Evolutionary conservation across 225 moss, liverwort and hornwort genomes (phyloP).

Genomic region (Physcomitrium patens): DNA sequence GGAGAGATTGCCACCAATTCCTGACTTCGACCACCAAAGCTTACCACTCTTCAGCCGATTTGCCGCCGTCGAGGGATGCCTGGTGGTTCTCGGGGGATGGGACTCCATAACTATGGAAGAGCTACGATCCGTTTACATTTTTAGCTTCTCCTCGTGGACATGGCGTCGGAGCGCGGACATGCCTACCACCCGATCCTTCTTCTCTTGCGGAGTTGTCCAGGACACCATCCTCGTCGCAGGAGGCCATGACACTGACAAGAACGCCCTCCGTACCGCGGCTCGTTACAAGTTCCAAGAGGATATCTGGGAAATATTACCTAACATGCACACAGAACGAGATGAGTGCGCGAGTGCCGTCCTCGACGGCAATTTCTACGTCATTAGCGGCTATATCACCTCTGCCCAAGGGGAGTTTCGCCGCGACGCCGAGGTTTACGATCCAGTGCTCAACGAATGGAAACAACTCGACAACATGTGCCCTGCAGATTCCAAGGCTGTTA

Average conservation of each 20-base stretch:
- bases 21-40: constrained; percentile 36
- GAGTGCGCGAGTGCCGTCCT: constrained; percentile 68
- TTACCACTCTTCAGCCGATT: constrained; percentile 62
- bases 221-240: constrained; percentile 49
- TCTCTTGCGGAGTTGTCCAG: constrained; percentile 45
- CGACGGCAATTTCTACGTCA: constrained; percentile 51
- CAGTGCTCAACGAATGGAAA: constrained; percentile 42
- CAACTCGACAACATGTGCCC: constrained; percentile 55
- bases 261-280: constrained; percentile 57
- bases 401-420: constrained; percentile 68
- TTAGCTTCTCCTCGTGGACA: constrained; percentile 46
- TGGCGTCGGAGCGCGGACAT: constrained; percentile 67
- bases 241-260: constrained; percentile 68
- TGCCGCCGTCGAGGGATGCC: constrained; percentile 43
- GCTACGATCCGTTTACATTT: constrained; percentile 47
- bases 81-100: constrained; percentile 72
- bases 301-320: constrained; percentile 59
- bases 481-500: constrained; percentile 38
- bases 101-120: constrained; percentile 52
- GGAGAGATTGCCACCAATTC: constrained; percentile 58
- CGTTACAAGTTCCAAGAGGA: constrained; percentile 41
- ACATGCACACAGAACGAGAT: constrained; percentile 66
- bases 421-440: constrained; percentile 63
- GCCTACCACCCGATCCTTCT: constrained; percentile 61
- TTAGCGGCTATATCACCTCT: constrained; percentile 69